Percentiles rank a stretch among this genome's conserved stretches.
phyloP scores from a whole-genome alignment of 495 filamentous ascomycete genomes.

The Hypoxylon trugodes region DNA sequence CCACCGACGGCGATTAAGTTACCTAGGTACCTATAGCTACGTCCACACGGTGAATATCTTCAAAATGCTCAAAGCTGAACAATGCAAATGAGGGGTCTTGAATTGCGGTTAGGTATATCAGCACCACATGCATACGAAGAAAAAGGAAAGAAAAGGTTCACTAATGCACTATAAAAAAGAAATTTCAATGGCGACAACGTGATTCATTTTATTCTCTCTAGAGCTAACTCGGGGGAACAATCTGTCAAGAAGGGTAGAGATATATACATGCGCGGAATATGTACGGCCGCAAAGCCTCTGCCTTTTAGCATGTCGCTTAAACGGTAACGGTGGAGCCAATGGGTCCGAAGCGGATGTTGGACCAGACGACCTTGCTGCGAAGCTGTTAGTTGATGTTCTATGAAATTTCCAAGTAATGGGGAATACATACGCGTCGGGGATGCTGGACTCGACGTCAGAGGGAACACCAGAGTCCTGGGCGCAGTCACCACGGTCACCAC shows the following conservation, averaged over 20 bases:
- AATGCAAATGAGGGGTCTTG: too few species aligned
- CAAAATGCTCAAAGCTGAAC: too few species aligned
- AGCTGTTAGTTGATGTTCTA: slow-evolving; percentile 15
- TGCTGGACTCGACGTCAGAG: slow-evolving; percentile 62
- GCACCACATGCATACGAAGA: not conserved
- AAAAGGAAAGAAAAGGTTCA: not conserved
- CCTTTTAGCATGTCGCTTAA: slow-evolving; percentile 30
- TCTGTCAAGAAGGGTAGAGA: slow-evolving; percentile 35
- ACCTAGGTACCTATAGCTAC: too few species aligned
- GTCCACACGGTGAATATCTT: too few species aligned
- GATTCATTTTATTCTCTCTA: slow-evolving; percentile 34
- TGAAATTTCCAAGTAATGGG: slow-evolving; percentile 32
- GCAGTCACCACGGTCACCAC: slow-evolving; percentile 76
- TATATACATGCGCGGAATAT: slow-evolving; percentile 37
- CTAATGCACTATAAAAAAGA: not conserved
- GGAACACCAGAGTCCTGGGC: slow-evolving; percentile 67
- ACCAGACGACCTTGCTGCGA: slow-evolving; percentile 56
- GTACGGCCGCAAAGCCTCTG: slow-evolving; percentile 27
- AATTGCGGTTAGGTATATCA: not conserved
- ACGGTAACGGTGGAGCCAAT: slow-evolving; percentile 68
- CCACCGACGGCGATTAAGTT: too few species aligned
- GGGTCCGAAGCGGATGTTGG: slow-evolving; percentile 77
- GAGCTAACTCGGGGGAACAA: slow-evolving; percentile 33
- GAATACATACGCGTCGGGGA: slow-evolving; percentile 62
- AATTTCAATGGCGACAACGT: slow-evolving; percentile 8